Conservation (phyloP, 2,329 filamentous ascomycete species). For the Hymenoscyphus albidus region DNA sequence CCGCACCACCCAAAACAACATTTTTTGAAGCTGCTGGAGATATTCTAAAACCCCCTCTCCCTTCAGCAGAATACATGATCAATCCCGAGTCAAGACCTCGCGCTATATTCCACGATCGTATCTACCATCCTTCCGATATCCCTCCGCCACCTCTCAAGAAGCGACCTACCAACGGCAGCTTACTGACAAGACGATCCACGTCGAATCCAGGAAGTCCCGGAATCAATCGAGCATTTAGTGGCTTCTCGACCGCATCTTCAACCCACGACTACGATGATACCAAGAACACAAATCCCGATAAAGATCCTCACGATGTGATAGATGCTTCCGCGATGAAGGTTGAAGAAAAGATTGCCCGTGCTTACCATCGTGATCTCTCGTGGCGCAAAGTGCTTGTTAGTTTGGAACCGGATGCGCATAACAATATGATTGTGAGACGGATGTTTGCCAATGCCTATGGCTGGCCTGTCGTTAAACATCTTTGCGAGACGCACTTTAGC, state of each 20-base stretch:
- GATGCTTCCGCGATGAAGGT: conserved; percentile 75
- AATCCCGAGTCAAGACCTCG: conserved; percentile 77
- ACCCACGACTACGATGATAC: conserved; percentile 52
- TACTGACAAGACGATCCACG: conserved; percentile 23
- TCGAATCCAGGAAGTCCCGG: conserved; percentile 19
- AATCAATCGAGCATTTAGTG: conserved; percentile 42
- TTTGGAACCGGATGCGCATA: conserved; percentile 94
- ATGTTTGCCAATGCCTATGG: conserved; percentile 98
- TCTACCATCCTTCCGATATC: conserved; percentile 92
- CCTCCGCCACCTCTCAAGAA: conserved; percentile 71
- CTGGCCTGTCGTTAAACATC: conserved; percentile 93
- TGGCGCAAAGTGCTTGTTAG: conserved; percentile 98
- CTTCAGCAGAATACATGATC: conserved; percentile 74
- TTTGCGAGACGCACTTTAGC: conserved; percentile 91
- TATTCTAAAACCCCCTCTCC: conserved; percentile 83
- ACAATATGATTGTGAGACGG: conserved; percentile 94
- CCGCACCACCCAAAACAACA: conserved; percentile 81
- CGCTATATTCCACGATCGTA: conserved; percentile 93
- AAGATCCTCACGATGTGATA: conserved; percentile 44
- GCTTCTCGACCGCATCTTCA: conserved; percentile 40
- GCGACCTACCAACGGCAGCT: conserved; percentile 35
- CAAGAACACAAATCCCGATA: conserved; percentile 44
- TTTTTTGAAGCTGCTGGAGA: conserved; percentile 95
- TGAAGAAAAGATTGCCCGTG: conserved; percentile 95
- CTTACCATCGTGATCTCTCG: conserved; percentile 84